Evolutionary conservation across 2,329 filamentous ascomycete species (phyloP), one percentile per base, ranked within the genome.

Genomic region (Pseudopyrenochaeta lycopersici): DNA sequence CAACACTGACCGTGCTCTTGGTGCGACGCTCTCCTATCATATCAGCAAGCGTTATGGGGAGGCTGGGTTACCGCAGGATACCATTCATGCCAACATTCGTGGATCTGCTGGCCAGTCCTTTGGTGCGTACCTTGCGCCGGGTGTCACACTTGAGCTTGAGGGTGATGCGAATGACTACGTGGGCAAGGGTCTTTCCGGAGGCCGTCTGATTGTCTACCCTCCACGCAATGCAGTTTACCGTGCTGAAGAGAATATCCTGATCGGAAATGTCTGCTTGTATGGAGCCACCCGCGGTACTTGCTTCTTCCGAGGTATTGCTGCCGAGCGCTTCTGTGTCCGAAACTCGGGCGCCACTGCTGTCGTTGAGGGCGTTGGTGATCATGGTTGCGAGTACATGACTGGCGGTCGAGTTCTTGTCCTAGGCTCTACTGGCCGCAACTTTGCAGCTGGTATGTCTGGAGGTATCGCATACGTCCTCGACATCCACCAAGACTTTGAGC

Each of bases 381-480:
- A 98, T 76, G 91, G 92, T 59, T 97, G 93, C 74, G 94, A 98
- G 83, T 98, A 98, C 85, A 98, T 98, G 94, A 97, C 94, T 70
- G 94, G 94, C 75, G 94, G 94, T 73, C 91, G 93, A 72, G 84
- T 97, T 45, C 81, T 98, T 61, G 85, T 96, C 70, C 85, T 98
- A 42, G 94, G 94, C 53, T 87, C 86, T 69, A 97, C 92, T 72
- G 94, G 94, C 40, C 93, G 94, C 67, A 98, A 98, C 83, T 98
- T 98, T 72, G 94, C 93, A 67, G 94, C 94, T 57, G 94, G 94
- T 83, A 98, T 98, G 94, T 97, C 93, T 71, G 94, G 94, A 73
- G 94, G 94, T 83, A 97, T 98, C 70, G 93, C 93, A 15, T 98
- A 97, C 71, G 87, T 97, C 48, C 86, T 98, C 27, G 94, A 98